phyloP scores from a whole-genome alignment of 2,329 filamentous ascomycete species.

The Didymella pomorum region DNA sequence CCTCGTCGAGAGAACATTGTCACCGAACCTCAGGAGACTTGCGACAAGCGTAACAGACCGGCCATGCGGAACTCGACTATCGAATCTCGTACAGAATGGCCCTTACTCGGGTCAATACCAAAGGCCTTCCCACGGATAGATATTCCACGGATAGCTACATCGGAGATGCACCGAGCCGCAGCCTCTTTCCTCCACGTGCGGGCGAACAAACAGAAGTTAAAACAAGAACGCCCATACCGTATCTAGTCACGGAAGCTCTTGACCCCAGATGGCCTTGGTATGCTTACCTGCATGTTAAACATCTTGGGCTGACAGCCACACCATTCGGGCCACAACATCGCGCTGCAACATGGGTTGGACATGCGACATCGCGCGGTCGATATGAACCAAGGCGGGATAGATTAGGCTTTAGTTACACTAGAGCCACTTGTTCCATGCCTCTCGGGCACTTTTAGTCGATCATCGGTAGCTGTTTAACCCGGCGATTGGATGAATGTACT shows the following conservation, averaged over 20 bases:
- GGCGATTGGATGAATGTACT: constrained; percentile 31
- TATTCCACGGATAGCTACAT: not conserved
- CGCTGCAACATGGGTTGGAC: constrained; percentile 21
- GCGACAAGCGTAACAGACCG: not conserved
- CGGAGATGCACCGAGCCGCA: not conserved
- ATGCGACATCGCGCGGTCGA: constrained; percentile 6
- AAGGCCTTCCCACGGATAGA: not conserved
- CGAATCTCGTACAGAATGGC: not conserved
- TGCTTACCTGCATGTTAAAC: constrained; percentile 9
- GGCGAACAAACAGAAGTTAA: not conserved
- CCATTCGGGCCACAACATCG: constrained; percentile 15
- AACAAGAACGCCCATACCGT: not conserved
- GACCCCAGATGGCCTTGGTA: not conserved
- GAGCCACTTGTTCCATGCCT: constrained; percentile 2
- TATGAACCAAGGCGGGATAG: constrained; percentile 15
- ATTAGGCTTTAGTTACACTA: constrained; percentile 9
- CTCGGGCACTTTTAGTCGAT: constrained; percentile 17
- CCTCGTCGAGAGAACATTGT: not conserved
- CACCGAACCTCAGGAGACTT: not conserved
- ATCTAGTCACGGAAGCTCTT: not conserved
- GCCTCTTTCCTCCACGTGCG: not conserved
- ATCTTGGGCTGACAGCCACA: constrained; percentile 3
- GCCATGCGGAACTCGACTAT: not conserved
- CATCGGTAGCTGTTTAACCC: constrained; percentile 25
- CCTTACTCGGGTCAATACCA: not conserved